Conservation (phyloP, 306 rosid species). For the Inga laurina region DNA sequence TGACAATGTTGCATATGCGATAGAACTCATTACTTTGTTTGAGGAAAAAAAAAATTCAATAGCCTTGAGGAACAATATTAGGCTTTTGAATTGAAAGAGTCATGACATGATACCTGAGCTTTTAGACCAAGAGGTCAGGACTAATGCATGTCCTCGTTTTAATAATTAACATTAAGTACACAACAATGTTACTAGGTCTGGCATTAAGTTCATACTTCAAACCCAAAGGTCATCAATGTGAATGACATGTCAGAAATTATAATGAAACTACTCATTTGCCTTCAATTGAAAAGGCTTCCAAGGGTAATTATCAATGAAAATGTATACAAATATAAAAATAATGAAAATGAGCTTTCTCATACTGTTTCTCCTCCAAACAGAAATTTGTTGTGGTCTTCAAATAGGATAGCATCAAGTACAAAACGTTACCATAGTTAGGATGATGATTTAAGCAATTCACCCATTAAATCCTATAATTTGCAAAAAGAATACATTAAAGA, state of each 20-base stretch:
- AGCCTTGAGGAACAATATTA: background rate
- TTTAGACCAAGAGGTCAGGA: background rate
- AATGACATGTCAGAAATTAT: background rate
- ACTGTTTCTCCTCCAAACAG: background rate
- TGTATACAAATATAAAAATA: background rate
- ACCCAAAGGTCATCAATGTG: background rate
- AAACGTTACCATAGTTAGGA: background rate
- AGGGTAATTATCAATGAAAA: background rate
- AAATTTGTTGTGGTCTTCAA: background rate
- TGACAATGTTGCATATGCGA: background rate
- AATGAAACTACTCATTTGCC: background rate
- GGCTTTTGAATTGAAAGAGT: background rate
- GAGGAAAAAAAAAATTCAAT: background rate
- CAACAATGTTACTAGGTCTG: background rate
- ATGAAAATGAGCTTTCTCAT: background rate
- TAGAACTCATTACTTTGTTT: background rate
- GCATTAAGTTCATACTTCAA: background rate
- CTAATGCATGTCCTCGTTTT: background rate
- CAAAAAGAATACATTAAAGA: background rate
- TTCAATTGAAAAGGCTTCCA: background rate
- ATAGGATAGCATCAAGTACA: slow-evolving; percentile 2
- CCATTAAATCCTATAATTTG: background rate
- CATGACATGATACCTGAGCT: too few species aligned
- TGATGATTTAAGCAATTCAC: slow-evolving; percentile 8
- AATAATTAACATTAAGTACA: background rate